Evolutionary conservation across 1,139 yeast genomes (phyloP), one percentile per base, ranked within the genome.

Genomic region (Magnusiomyces sp.): DNA sequence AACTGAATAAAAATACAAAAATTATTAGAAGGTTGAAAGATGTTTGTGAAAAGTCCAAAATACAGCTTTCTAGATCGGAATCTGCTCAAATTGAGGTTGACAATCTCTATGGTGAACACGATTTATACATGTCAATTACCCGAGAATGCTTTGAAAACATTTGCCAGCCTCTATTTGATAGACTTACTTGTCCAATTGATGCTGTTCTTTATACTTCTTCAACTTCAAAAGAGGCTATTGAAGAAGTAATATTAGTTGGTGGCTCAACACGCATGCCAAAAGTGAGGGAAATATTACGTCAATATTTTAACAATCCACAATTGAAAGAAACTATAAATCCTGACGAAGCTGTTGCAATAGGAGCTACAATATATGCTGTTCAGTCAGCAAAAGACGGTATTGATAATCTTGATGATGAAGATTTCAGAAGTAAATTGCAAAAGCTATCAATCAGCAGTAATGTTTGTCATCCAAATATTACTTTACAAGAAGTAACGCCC

Each of bases 261-360:
- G 99, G 99, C 83, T 92, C 90, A 98, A 85, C 97, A 57, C 88
- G 99, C 79, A 92, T 92, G 98, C 99, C 99, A 74, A 94, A 92
- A 83, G 97, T 92, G 68, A 77, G 88, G 58, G 97, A 89, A 70
- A 90, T 97, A 64, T 98, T 92, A 70, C 90, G 89, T 77, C 71
- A 79, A 58, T 77, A 92, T 64, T 92, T 92, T 72, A 94, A 94
- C 70, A 87, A 81, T 73, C 96, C 92, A 68, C 97, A 98, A 67
- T 87, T 95, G 60, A 94, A 92, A 81, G 49, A 46, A 43, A 90
- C 96, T 61, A 97, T 92, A 68, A 92, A 92, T 85, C 99, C 99
- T 64, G 99, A 92, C 72, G 98, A 92, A 78, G 99, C 99, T 58
- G 99, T 92, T 62, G 98, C 98, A 67, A 88, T 92, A 76, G 99